Evolutionary conservation across 768 basidiomycete genomes (phyloP).

Genomic region (Sporobolomyces roseus): DNA sequence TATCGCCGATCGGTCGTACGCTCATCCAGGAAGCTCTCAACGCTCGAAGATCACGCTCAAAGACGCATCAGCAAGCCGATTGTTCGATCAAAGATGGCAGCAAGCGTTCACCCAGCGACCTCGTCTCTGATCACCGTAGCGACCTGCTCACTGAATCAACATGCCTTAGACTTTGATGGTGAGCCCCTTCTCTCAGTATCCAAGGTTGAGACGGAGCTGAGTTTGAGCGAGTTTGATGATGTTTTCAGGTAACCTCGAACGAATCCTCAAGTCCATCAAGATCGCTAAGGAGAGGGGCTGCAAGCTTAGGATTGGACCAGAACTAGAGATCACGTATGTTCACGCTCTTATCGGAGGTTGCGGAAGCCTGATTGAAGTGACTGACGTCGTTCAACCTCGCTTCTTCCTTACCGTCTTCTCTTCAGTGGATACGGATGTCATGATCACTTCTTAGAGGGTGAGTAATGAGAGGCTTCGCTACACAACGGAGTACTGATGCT

Average conservation of each 20-base stretch:
- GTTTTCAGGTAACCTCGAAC: conserved; percentile 74
- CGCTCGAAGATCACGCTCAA: no score
- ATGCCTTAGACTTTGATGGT: conserved; percentile 93
- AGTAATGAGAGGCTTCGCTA: neutral
- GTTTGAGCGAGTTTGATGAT: neutral
- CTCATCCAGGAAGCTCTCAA: no score
- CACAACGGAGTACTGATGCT: neutral
- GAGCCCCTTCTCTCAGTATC: conserved; percentile 32
- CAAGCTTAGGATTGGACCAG: conserved; percentile 87
- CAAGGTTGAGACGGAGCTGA: neutral
- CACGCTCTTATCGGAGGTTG: neutral
- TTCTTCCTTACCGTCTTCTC: no score
- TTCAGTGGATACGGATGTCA: conserved; percentile 89
- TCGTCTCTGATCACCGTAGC: conserved; percentile 41
- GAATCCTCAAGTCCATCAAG: conserved; percentile 79
- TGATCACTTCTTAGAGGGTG: conserved; percentile 96
- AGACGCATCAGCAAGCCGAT: neutral
- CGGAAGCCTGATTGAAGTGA: neutral
- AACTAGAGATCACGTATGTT: conserved; percentile 84
- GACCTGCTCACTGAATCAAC: conserved; percentile 67
- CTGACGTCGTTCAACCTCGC: neutral
- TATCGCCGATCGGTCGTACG: no score
- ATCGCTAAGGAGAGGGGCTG: conserved; percentile 86
- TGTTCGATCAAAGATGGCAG: conserved; percentile 5
- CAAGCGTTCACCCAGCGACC: conserved; percentile 2